Conservation (phyloP, 2,329 filamentous ascomycete species). For the Sphaerulina vaccinii region DNA sequence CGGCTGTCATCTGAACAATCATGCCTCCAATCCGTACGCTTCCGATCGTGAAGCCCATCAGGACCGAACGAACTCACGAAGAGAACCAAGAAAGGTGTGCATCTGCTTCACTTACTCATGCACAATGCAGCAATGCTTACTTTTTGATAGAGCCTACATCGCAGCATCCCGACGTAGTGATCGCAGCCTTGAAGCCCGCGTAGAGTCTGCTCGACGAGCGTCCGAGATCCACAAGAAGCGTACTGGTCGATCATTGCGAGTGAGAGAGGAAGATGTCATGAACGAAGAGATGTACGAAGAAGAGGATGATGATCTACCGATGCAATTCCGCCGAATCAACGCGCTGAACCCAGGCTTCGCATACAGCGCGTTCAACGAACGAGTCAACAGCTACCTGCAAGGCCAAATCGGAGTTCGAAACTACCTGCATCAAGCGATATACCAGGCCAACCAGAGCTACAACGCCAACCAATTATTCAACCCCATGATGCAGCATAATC, state of each 20-base stretch:
- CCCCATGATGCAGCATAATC: slow-evolving; percentile 35
- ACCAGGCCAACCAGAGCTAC: slow-evolving; percentile 43
- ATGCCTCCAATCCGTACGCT: slow-evolving; percentile 40
- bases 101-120: too few relatives aligned
- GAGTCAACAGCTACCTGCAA: slow-evolving; percentile 59
- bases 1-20: slow-evolving; percentile 5
- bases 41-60: slow-evolving; percentile 44
- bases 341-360: slow-evolving; percentile 52
- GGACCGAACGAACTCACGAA: slow-evolving; percentile 74
- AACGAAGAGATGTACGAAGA: slow-evolving; percentile 97
- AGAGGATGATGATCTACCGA: slow-evolving; percentile 77
- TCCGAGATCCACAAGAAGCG: slow-evolving; percentile 89
- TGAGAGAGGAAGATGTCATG: slow-evolving; percentile 81
- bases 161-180: slow-evolving; percentile 85
- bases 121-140: background rate
- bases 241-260: slow-evolving; percentile 76
- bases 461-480: slow-evolving; percentile 43
- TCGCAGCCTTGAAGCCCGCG: slow-evolving; percentile 78
- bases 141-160: slow-evolving; percentile 70
- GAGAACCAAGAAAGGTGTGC: slow-evolving; percentile 79
- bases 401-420: slow-evolving; percentile 58
- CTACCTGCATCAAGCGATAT: slow-evolving; percentile 48
- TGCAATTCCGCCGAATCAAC: slow-evolving; percentile 63
- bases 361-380: slow-evolving; percentile 53
- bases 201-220: slow-evolving; percentile 82